Conservation (phyloP, 1,284 basidiomycete genomes). For the Hemileia vastatrix region DNA sequence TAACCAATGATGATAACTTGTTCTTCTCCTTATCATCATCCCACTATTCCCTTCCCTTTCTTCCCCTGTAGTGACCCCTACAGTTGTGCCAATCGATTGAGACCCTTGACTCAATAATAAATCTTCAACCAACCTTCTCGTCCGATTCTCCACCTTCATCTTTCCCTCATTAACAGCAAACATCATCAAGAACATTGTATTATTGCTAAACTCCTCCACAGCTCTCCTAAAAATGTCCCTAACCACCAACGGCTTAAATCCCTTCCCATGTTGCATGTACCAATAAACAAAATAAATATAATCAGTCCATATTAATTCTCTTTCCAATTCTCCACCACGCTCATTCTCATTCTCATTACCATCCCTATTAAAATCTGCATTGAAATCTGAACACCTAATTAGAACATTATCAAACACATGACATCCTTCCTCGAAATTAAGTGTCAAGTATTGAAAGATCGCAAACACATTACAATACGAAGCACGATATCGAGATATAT, state of each 20-base stretch:
- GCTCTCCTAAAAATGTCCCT: constrained; percentile 55
- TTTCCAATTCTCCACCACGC: constrained; percentile 35
- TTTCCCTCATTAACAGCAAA: constrained; percentile 64
- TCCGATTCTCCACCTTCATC: constrained; percentile 21
- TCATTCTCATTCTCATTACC: no score
- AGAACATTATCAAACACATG: constrained; percentile 7
- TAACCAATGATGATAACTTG: constrained; percentile 33
- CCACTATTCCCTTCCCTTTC: constrained; percentile 55
- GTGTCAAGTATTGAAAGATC: constrained; percentile 11
- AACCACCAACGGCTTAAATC: constrained; percentile 55
- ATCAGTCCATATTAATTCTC: constrained; percentile 57
- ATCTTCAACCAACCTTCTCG: constrained; percentile 6
- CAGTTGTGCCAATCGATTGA: constrained; percentile 27
- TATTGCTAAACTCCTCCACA: constrained; percentile 57
- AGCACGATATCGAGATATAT: constrained; percentile 3
- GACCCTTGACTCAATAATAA: neutral
- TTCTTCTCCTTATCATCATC: constrained; percentile 58
- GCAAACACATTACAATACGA: constrained; percentile 6
- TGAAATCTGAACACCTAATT: no score
- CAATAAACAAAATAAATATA: constrained; percentile 57
- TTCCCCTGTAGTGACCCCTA: constrained; percentile 54
- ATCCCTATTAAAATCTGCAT: no score
- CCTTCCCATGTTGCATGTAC: constrained; percentile 53
- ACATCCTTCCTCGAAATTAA: constrained; percentile 4
- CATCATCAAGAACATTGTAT: constrained; percentile 62